Evolutionary conservation across 257 asterid genomes (phyloP), one percentile per base, ranked within the genome.

Genomic region (Rehmannia glutinosa): DNA sequence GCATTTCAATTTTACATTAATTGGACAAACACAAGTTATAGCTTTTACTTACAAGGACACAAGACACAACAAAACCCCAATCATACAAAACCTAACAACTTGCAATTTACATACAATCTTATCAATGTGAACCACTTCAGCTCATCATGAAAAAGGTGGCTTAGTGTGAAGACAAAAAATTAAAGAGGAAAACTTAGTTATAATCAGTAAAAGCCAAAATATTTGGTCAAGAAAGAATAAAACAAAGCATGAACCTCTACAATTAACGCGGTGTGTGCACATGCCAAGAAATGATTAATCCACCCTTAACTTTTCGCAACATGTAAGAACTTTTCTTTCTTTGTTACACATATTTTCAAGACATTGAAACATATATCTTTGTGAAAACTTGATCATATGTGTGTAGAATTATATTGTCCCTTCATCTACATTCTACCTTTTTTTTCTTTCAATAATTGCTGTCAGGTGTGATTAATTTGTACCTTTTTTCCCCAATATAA

Each of bases 21-120:
- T n/a, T 16, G 46, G 25, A 55, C 6, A 32, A 12, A 61, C 36
- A 58, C 68, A 62, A 15, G n/a, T 17, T 51, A 65, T 41, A 32
- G 6, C 60, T n/a, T 32, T 33, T 53, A 42, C 77, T 70, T 39
- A 73, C 76, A 41, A 70, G 72, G 63, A 28, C 73, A 72, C 75
- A 71, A 24, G 4, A 32, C 8, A 0, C 4, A 51, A 78, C 80
- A 76, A 77, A 80, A 83, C 62, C 72, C 77, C 83, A 83, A 80
- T 77, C 63, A 81, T 69, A 62, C 13, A 38, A 36, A 52, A 83
- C 79, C 85, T 81, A 81, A 75, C 74, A 72, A 61, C 15, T 64
- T 62, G 21, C 27, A 57, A 38, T 36, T 69, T 62, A 45, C 64
- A 23, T 19, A 27, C 47, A 57, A 41, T 35, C 74, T 71, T 53